These are phyloP conservation scores for Cystobasidiaceae sp. DNA, from an alignment of 1,284 basidiomycete genomes.

Conservation along the genomic window DNA sequence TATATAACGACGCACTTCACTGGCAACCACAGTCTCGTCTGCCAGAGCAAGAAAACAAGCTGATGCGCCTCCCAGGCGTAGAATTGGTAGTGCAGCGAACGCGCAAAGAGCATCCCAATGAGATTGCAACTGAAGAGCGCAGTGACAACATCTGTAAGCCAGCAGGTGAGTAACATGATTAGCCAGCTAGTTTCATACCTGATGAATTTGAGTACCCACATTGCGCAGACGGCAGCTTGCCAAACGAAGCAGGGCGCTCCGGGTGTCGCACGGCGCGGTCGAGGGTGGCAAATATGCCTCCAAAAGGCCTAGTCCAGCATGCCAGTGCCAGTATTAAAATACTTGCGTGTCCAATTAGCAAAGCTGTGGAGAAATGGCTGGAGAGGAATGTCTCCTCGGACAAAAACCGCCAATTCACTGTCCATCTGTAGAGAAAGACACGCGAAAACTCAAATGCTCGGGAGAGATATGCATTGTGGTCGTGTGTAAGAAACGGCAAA, in stretches of 20 bases:
- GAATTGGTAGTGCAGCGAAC: constrained; percentile 98
- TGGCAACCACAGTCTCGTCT: constrained; percentile 57
- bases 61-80: constrained; percentile 97
- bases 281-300: constrained; percentile 59
- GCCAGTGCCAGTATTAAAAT: constrained; percentile 64
- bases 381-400: constrained; percentile 69
- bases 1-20: constrained; percentile 56
- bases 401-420: constrained; percentile 93
- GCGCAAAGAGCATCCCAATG: constrained; percentile 83
- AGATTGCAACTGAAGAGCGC: constrained; percentile 86
- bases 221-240: background rate
- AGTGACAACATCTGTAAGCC: constrained; percentile 64
- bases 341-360: constrained; percentile 64
- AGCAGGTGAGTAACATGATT: too few relatives aligned
- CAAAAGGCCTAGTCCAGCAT: constrained; percentile 33
- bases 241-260: background rate
- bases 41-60: constrained; percentile 76
- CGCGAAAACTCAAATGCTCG: constrained; percentile 84
- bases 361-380: constrained; percentile 56
- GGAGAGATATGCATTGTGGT: constrained; percentile 62
- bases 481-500: constrained; percentile 62
- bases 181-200: background rate
- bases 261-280: constrained; percentile 52
- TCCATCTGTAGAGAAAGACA: constrained; percentile 91
- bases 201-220: background rate